Evolutionary conservation across 2,329 filamentous ascomycete species (phyloP), one percentile per base, ranked within the genome.

Genomic region (Sclerotinia subarctica): DNA sequence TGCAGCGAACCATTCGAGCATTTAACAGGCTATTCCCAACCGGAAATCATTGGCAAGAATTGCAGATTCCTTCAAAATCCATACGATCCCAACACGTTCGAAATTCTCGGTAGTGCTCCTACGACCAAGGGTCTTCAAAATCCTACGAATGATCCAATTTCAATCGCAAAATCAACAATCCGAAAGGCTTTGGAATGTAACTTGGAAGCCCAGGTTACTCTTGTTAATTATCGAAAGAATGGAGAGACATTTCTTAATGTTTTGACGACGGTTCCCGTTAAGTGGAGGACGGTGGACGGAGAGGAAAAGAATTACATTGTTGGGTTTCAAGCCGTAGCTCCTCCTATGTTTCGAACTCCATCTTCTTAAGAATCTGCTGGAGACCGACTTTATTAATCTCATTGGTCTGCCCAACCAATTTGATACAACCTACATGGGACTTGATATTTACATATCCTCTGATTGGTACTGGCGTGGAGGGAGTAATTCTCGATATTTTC

Each of bases 1-100:
- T 94, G 93, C 70, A 97, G 94, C 1, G 93, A 97, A 72, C 94
- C 94, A 72, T 97, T 98, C 75, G 92, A 96, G 77, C 90, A 93
- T 44, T 82, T 98, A 67, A 97, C 94, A 0, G 94, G 94, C 21
- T 98, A 97, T 78, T 92, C 87, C 69, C 89, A 88, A 70, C 87
- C 92, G 74, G 94, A 97, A 77, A 95, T 97, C 70, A 82, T 96
- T 8, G 93, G 93, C 11, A 85, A 92, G 69, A 97, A 98, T 74
- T 97, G 94, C 79, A 92, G 94, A 11, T 97, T 98, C 76, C 84
- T 98, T 29, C 94, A 98, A 78, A 88, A 91, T 0, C 94, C 94
- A 0, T 65, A 7, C n/a, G 35, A 52, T 62, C 26, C 38, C 5
- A 29, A 71, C 88, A 96, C 2, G 85, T 91, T 65, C 24, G 24